Evolutionary conservation across 345 rosid species (phyloP).

Genomic region (Punica granatum): DNA sequence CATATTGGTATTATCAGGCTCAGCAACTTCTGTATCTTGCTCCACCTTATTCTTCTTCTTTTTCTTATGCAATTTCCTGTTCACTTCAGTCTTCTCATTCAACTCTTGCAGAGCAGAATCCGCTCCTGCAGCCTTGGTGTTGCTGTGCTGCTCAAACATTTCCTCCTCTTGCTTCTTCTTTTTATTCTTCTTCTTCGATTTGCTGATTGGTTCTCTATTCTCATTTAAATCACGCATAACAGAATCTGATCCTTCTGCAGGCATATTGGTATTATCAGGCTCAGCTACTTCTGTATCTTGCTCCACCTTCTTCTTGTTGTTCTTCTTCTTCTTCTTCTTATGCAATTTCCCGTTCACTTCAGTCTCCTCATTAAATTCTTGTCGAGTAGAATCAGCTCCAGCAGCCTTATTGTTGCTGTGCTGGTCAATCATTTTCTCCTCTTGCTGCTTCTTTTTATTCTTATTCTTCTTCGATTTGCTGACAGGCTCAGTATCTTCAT

Average conservation of each 20-base stretch:
- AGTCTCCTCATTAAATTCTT: background rate
- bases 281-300: background rate
- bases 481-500: background rate
- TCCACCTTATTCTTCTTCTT: background rate
- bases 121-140: background rate
- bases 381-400: background rate
- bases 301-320: slow-evolving; percentile 4
- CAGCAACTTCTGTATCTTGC: background rate
- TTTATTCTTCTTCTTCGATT: background rate
- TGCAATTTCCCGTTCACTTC: background rate
- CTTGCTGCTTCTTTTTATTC: background rate
- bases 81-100: background rate
- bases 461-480: background rate
- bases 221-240: background rate
- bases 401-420: background rate
- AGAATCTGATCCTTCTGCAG: background rate
- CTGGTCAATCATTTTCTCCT: background rate
- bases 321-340: background rate
- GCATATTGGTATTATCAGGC: background rate
- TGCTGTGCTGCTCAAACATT: background rate
- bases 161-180: background rate
- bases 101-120: slow-evolving; percentile 2
- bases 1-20: background rate
- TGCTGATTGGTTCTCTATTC: background rate
- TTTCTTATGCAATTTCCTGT: background rate